Evolutionary conservation across 2,329 filamentous ascomycete genomes (phyloP).

Genomic region (Alternaria sp.): DNA sequence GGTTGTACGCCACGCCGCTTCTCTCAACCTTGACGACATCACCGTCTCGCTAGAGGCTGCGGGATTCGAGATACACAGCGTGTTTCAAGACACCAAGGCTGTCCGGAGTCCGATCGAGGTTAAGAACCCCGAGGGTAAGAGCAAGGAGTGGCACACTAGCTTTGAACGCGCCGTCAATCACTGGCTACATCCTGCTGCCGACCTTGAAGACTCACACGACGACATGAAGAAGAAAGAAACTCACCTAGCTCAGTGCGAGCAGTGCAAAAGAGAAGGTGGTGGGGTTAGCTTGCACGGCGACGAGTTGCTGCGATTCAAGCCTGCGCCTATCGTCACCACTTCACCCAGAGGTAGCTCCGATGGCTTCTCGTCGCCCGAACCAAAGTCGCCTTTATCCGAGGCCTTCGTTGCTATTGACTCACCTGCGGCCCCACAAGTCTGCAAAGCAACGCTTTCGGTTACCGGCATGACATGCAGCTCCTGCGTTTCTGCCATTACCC

Average conservation of each 20-base stretch:
- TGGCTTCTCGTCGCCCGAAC: constrained; percentile 11
- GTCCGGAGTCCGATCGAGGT: constrained; percentile 22
- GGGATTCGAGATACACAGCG: constrained; percentile 65
- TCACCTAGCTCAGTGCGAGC: constrained; percentile 45
- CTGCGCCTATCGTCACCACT: constrained; percentile 15
- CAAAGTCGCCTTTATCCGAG: constrained; percentile 18
- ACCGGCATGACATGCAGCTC: constrained; percentile 68
- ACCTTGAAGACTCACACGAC: constrained; percentile 15
- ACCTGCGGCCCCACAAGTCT: constrained; percentile 3
- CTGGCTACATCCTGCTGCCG: constrained; percentile 31
- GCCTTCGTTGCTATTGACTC: constrained; percentile 28
- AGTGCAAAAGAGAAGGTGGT: constrained; percentile 42
- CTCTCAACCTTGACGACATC: constrained; percentile 51
- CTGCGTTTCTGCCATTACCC: constrained; percentile 60
- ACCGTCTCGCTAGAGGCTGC: constrained; percentile 59
- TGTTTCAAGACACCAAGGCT: constrained; percentile 44
- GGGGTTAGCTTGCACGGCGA: constrained; percentile 25
- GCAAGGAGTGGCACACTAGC: constrained; percentile 40
- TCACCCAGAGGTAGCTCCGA: constrained; percentile 21
- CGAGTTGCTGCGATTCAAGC: constrained; percentile 18
- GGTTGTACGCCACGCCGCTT: constrained; percentile 62
- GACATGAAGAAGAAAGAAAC: constrained; percentile 40
- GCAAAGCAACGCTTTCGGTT: constrained; percentile 56
- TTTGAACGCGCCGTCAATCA: constrained; percentile 44
- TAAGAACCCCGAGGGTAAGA: constrained; percentile 16